Evolutionary conservation across 768 basidiomycete genomes (phyloP), one percentile per base, ranked within the genome.

Genomic region (Suillus lakei): DNA sequence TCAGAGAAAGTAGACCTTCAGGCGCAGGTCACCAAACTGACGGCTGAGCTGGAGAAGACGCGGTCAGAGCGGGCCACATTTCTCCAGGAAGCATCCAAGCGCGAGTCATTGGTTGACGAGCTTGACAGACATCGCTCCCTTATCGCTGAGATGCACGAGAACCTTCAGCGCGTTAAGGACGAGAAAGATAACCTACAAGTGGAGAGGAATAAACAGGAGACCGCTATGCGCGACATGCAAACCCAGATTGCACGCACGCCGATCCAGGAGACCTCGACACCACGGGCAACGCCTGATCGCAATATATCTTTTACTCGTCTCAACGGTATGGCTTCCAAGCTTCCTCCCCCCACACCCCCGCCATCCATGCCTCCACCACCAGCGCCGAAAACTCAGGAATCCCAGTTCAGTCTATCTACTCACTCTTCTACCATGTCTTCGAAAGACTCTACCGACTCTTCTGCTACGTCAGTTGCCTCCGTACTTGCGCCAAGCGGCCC

Each of bases 321-420:
- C 62, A 85, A 84, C 65, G 86, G 85, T 50, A 76, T 93, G 58
- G 86, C 91, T 48, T 79, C 87, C 34, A 96, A 95, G 77, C 85
- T 92, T 18, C 95, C 95, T 36, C 95, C 95, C 21, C 91, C 92
- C 0, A 92, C 91, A 0, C 77, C 76, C 0, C 95, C 95, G 10
- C 93, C 96, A 13, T 96, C 95, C 0, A 85, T 91, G 38, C 86
- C 93, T 13, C 96, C 96, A 1, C 93, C 93, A 26, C 93, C 92
- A 21, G 87, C 90, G 5, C 93, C 93, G 30, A 86, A 65, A 74
- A 79, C 66, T 59, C 79, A 65, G 67, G 91, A 87, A 69, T 81
- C 81, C 16, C 83, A 81, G 64, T 76, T 83, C 66, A 91, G 88
- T 68, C 83, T 84, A 12, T 88, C 89, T 7, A 89, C 90, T 15